Base-by-base conservation (phyloP, 2,329 filamentous ascomycete species). In the Beauveria bassiana region DNA sequence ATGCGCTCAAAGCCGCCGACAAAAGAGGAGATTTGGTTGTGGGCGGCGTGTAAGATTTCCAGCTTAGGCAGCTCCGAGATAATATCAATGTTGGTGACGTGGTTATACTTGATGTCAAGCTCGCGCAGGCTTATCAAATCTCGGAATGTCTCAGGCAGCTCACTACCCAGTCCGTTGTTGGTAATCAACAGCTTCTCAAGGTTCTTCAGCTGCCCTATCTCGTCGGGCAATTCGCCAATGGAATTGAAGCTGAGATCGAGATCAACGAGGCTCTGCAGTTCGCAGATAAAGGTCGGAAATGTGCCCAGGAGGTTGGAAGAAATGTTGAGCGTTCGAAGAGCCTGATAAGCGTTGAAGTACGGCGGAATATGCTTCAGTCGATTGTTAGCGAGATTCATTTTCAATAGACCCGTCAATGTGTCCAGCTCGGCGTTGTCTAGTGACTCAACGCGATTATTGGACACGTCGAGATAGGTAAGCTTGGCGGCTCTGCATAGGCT, bases 221-320 rank as follows among this genome's bases (percentile, higher is more conserved):
- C 79, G 16, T 88, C 86, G 0, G 93, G 92, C 8, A 99, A 77
- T 59, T 79, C 83, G 12, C 84, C 84, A 64, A 99, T 96, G 46
- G 87, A 85, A 71, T 99, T 99, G 82, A 99, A 99, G 72, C 93
- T 98, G 70, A 99, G 86, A 69, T 99, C 95, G 46, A 99, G 83
- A 71, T 99, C 93, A 14, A 96, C 90, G 51, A 99, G 77, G 49
- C 88, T 92, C 66, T 86, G 86, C 22, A 99, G 78, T 26, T 91
- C 83, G 73, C 91, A 93, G 24, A 99, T 79, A 68, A 96, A 96
- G 24, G 87, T 80, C 0, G 95, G 95, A 65, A 99, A 96, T 46
- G 84, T 84, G 61, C 88, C 87, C 60, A 99, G 81, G 64, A 90
- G 93, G 73, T 99, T 99, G 1, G 95, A 99, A 1, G 93, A 96